Conservation (phyloP, 306 rosid species). For the Prinsepia uniflora region DNA sequence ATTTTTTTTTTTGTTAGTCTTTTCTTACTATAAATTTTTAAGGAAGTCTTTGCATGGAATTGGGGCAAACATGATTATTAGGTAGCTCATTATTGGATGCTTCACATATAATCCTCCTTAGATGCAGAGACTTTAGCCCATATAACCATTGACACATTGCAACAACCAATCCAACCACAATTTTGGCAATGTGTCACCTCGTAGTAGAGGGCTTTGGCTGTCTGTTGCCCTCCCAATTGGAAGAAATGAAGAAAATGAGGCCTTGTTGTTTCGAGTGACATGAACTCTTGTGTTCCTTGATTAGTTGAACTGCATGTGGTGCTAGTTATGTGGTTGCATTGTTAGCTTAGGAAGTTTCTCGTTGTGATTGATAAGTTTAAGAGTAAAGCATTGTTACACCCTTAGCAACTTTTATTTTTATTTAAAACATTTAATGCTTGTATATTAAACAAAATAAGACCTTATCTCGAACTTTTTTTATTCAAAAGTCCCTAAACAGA, state of each 20-base stretch:
- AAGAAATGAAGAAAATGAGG: not conserved
- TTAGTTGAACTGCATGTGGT: not conserved
- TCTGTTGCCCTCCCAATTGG: not conserved
- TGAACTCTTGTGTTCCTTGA: not conserved
- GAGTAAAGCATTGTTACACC: too few relatives aligned
- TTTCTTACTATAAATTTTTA: not conserved
- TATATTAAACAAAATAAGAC: too few relatives aligned
- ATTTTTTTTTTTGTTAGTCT: not conserved
- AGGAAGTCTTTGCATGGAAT: not conserved
- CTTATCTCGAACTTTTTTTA: too few relatives aligned
- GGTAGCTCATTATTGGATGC: not conserved
- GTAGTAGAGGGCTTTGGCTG: not conserved
- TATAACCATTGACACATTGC: not conserved
- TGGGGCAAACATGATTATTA: too few relatives aligned
- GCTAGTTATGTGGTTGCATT: not conserved
- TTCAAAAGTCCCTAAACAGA: too few relatives aligned
- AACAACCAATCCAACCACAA: not conserved
- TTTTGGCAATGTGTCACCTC: not conserved
- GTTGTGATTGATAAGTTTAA: not conserved
- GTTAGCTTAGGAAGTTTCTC: not conserved
- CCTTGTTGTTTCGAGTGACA: constrained; percentile 1
- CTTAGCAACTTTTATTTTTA: too few relatives aligned
- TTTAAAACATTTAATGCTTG: too few relatives aligned
- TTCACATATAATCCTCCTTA: not conserved
- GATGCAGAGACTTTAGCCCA: not conserved